Conservation (phyloP, 2,329 filamentous ascomycete genomes). For the Emergomyces orientalis region DNA sequence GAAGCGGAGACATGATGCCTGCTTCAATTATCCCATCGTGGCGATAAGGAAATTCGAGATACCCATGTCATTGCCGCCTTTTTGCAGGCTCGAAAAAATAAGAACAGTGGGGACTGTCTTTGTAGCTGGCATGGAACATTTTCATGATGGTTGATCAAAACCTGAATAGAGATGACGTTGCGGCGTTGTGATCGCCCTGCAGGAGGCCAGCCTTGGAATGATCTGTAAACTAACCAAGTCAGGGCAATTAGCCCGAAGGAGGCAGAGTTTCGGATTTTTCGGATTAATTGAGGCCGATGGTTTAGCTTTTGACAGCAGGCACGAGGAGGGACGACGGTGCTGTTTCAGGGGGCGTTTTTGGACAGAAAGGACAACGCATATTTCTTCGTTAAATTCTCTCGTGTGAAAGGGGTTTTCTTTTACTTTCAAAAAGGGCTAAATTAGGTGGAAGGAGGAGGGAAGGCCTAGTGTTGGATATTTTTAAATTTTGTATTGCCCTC, state of each 20-base stretch:
- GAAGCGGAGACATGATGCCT: too few species aligned
- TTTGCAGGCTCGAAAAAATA: neutral
- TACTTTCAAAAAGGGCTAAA: neutral
- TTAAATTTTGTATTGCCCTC: neutral
- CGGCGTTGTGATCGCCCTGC: neutral
- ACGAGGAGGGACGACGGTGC: neutral
- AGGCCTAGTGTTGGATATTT: neutral
- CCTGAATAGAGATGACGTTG: neutral
- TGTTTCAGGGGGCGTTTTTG: neutral
- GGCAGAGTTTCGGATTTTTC: neutral
- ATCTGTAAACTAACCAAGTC: neutral
- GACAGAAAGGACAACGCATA: neutral
- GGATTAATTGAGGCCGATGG: neutral
- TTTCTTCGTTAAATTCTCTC: neutral
- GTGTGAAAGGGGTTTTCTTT: neutral
- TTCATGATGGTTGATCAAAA: neutral
- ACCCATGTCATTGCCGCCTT: neutral
- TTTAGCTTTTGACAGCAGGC: neutral
- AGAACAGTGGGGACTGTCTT: neutral
- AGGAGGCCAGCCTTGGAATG: neutral
- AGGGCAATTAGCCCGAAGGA: neutral
- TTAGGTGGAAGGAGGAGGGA: neutral
- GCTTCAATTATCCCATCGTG: neutral
- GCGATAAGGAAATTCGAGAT: neutral
- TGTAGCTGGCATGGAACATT: neutral